Conservation (phyloP, 129 eudicot genomes). For the Erigeron canadensis region DNA sequence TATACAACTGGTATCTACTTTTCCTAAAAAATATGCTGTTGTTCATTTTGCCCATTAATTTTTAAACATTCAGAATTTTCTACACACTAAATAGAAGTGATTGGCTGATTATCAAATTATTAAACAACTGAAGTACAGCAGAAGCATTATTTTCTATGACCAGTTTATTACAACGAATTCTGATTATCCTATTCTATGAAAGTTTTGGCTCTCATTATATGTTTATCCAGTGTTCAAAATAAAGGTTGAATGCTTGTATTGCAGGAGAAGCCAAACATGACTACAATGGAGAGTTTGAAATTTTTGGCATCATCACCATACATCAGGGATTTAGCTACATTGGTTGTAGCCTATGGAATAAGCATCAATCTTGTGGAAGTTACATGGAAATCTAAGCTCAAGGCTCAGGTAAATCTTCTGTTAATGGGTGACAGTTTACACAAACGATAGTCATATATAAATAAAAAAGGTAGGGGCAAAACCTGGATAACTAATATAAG, state of each 20-base stretch:
- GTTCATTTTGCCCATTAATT: too few relatives aligned
- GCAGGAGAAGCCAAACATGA: constrained; percentile 96
- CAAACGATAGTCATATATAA: background rate
- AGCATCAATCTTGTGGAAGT: constrained; percentile 97
- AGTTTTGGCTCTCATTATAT: background rate
- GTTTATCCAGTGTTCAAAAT: background rate
- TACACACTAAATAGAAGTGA: too few relatives aligned
- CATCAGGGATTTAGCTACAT: constrained; percentile 89
- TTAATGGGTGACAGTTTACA: background rate
- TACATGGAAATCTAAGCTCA: constrained; percentile 99
- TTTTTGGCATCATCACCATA: constrained; percentile 89
- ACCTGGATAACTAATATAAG: background rate
- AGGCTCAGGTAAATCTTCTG: constrained; percentile 73
- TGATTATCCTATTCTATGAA: background rate
- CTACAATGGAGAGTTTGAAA: constrained; percentile 97
- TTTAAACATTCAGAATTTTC: background rate
- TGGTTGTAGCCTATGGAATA: constrained; percentile 97
- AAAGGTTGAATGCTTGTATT: constrained; percentile 7
- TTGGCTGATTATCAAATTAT: too few relatives aligned
- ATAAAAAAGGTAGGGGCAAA: background rate
- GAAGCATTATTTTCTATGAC: background rate
- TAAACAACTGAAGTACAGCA: too few relatives aligned
- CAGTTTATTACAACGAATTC: background rate
- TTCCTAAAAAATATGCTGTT: too few relatives aligned
- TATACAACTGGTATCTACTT: too few relatives aligned